Conservation (phyloP, 495 filamentous ascomycete species). For the Aspergillus leporis region DNA sequence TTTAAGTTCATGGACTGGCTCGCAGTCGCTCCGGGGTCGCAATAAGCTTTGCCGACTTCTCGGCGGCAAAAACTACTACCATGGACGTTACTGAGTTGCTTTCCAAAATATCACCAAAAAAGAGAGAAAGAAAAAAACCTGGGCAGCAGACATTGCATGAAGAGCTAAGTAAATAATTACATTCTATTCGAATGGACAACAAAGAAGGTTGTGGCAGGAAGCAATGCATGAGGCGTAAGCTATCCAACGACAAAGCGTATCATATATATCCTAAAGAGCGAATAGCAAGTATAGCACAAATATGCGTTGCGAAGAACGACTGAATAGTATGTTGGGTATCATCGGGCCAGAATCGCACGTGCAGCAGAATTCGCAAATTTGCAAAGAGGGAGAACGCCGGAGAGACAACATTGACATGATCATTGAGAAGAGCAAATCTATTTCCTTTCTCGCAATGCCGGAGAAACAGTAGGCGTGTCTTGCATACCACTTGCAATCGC, state of each 20-base stretch:
- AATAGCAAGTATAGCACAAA: background rate
- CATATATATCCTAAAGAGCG: background rate
- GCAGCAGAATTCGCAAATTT: constrained; percentile 7
- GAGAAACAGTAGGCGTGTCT: constrained; percentile 11
- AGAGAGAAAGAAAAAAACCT: background rate
- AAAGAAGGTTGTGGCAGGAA: background rate
- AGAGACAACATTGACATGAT: background rate
- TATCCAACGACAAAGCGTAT: background rate
- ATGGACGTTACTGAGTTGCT: too few relatives aligned
- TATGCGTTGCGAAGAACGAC: constrained; percentile 1
- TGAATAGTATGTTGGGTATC: constrained; percentile 23
- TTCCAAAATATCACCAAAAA: too few relatives aligned
- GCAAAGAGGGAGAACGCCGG: background rate
- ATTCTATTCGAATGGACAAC: background rate
- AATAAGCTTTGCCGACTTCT: constrained; percentile 6
- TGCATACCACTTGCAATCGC: constrained; percentile 29
- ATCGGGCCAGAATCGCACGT: constrained; percentile 13
- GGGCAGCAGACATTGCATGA: too few relatives aligned
- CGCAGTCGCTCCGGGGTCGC: background rate
- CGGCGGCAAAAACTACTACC: background rate
- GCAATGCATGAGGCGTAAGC: background rate
- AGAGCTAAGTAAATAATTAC: background rate
- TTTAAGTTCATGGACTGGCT: background rate
- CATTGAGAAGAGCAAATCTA: background rate
- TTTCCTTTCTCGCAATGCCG: constrained; percentile 27